Percentiles rank a stretch among this genome's conserved stretches.
Conservation (phyloP, 192 early-diverging fungal species). For the Coemansia biformis region DNA sequence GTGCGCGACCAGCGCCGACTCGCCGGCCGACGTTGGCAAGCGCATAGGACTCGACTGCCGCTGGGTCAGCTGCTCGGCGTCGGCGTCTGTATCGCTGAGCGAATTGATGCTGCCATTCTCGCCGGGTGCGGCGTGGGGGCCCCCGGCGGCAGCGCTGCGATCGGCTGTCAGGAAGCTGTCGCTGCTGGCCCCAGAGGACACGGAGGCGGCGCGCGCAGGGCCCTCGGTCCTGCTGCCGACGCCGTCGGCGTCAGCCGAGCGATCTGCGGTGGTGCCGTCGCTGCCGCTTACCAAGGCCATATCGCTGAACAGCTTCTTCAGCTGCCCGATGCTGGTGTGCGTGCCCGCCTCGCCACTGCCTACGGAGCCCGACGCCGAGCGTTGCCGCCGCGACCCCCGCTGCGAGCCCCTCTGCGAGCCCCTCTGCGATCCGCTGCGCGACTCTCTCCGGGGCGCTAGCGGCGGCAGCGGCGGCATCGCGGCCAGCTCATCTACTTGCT, state of each 20-base stretch:
- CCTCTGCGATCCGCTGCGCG: slow-evolving; percentile 13
- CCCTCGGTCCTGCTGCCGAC: neutral
- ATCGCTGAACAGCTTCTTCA: slow-evolving; percentile 40
- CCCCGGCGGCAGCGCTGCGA: neutral
- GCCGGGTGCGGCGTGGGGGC: neutral
- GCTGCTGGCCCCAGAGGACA: slow-evolving; percentile 21
- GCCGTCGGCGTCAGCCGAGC: neutral
- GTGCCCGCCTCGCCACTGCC: neutral
- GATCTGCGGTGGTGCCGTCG: neutral
- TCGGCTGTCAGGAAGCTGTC: slow-evolving; percentile 19
- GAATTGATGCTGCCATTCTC: slow-evolving; percentile 38
- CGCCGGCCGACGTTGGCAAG: slow-evolving; percentile 3
- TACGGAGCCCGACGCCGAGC: slow-evolving; percentile 17
- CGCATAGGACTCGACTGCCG: neutral
- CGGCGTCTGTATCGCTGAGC: slow-evolving; percentile 30
- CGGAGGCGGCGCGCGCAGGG: neutral
- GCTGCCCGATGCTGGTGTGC: slow-evolving; percentile 30
- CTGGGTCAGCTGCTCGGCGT: slow-evolving; percentile 1
- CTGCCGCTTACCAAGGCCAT: neutral
- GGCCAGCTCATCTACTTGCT: neutral
- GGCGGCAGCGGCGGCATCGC: slow-evolving; percentile 3
- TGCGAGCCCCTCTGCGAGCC: slow-evolving; percentile 24
- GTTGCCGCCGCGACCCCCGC: slow-evolving; percentile 16
- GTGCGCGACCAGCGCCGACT: slow-evolving; percentile 2
- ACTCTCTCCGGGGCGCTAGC: slow-evolving; percentile 1